phyloP scores from a whole-genome alignment of 192 early-diverging fungal species.

The Backusella liffmaniae region DNA sequence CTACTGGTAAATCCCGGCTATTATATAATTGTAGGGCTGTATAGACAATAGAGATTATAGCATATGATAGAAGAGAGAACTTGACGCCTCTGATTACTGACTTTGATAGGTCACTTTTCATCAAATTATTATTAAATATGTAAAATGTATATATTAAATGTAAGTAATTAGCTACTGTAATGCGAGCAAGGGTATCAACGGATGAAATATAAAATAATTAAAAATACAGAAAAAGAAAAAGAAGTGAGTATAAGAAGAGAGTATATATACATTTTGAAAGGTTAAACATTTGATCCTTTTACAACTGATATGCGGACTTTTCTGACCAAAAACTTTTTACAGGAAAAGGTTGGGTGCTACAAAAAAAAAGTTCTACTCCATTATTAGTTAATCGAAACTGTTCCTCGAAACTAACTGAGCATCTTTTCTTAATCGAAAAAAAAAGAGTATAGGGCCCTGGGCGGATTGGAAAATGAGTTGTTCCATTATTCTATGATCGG shows the following conservation, averaged over 20 bases:
- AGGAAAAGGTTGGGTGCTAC: background rate
- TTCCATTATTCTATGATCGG: too few relatives aligned
- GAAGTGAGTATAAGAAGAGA: background rate
- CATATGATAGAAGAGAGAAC: conserved; percentile 1
- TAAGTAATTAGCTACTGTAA: background rate
- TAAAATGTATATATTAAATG: background rate
- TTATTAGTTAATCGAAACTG: background rate
- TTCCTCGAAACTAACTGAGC: background rate
- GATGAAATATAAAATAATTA: background rate
- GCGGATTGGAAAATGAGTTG: background rate
- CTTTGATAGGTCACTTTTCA: background rate
- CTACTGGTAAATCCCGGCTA: too few relatives aligned
- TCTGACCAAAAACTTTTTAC: background rate
- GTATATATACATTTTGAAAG: background rate
- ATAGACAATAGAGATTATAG: background rate
- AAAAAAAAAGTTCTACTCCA: background rate
- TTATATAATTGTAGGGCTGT: background rate
- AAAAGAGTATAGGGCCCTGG: background rate
- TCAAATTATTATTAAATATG: background rate
- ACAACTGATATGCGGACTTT: background rate
- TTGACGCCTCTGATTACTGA: background rate
- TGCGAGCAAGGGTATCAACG: background rate
- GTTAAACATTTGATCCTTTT: background rate
- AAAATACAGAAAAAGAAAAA: background rate
- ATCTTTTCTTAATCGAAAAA: background rate